Evolutionary conservation across 768 basidiomycete species (phyloP), one percentile per base, ranked within the genome.

Genomic region (Gymnopilus dilepis): DNA sequence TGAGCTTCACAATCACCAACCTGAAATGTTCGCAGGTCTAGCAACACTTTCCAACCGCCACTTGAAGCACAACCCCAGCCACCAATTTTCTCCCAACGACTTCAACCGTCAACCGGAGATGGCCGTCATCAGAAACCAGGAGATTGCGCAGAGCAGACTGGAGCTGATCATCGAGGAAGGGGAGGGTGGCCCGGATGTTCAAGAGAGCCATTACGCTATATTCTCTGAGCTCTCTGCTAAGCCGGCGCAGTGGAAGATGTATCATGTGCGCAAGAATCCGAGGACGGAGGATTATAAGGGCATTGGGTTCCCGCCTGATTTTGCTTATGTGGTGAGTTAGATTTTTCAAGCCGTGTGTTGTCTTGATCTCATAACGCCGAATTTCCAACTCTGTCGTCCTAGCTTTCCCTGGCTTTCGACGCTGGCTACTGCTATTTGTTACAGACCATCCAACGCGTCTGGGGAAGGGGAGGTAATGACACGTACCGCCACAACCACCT

Each of bases 351-450:
- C 8, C 7, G 7, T n/a, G n/a, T n/a, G n/a, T n/a, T n/a, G n/a
- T 21, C 24, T 24, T 50, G 37, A 33, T 30, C 8, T 8, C 7
- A 7, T 38, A 6, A 22, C 42, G 21, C n/a, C 45, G n/a, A n/a
- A n/a, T 13, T 1, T 15, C 26, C 26, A 15, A n/a, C 17, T 0
- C 19, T 40, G n/a, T 13, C 37, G 34, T 12, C 3, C 7, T 40
- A 59, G 58, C 47, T 59, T 9, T 59, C 58, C 9, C 38, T 48
- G 6, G n/a, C 58, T 28, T 59, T 59, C 38, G 58, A 59, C 11
- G 58, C 58, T 1, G 58, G 24, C 3, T 59, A 59, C 11, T 59
- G 58, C 37, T 41, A 50, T 26, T 37, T 59, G 47, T 40, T 59
- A 17, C 34, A 38, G 22, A 38, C 13, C 30, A 59, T 59, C 22